Evolutionary conservation across 73 alveolate genomes (phyloP).

Genomic region (Paramecium sonneborni): DNA sequence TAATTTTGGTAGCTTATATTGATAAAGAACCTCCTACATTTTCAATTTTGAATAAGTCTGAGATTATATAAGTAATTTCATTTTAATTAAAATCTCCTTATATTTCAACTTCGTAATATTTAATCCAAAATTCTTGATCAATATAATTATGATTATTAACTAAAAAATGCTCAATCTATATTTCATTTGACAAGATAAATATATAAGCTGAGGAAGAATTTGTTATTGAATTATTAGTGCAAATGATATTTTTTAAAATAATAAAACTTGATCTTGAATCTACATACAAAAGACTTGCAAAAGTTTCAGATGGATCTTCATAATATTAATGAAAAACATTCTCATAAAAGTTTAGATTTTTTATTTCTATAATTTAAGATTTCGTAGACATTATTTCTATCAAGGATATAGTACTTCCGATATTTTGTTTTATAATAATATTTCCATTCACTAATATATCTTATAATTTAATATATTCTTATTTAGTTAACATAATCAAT

Average conservation of each 20-base stretch:
- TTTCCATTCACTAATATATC: not conserved
- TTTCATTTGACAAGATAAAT: not conserved
- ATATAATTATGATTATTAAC: not conserved
- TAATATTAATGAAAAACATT: not conserved
- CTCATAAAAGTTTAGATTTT: not conserved
- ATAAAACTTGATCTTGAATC: not conserved
- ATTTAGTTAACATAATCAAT: not conserved
- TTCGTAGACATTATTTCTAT: not conserved
- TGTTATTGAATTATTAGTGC: not conserved
- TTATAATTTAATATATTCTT: too few species aligned
- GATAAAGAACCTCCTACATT: not conserved
- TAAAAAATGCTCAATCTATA: too few species aligned
- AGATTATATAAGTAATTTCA: not conserved
- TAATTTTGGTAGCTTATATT: not conserved
- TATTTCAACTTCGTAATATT: not conserved
- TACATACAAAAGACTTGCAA: not conserved
- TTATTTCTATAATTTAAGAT: not conserved
- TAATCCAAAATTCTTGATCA: not conserved
- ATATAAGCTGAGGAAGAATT: not conserved
- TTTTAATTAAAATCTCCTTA: too few species aligned
- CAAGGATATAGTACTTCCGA: not conserved
- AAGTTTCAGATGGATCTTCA: not conserved
- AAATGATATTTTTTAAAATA: too few species aligned
- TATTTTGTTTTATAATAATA: too few species aligned
- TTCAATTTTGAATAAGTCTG: not conserved